Evolutionary conservation across 2,329 filamentous ascomycete species (phyloP).

Genomic region (Diaporthe batatas): DNA sequence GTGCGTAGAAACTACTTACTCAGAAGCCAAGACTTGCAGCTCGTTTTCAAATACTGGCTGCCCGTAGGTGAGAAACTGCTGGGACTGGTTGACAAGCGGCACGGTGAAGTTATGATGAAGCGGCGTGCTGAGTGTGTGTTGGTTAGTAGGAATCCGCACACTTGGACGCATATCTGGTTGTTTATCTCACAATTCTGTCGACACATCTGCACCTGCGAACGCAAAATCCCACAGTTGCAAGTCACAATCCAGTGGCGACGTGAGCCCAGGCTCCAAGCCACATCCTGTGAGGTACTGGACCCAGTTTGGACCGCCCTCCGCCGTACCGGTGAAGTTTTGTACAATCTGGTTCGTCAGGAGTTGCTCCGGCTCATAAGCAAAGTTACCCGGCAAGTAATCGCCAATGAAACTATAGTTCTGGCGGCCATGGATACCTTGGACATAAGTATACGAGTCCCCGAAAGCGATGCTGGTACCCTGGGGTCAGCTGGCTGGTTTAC

Average conservation of each 20-base stretch:
- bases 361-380: slow-evolving; percentile 57
- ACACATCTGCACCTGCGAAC: slow-evolving; percentile 66
- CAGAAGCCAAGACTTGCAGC: slow-evolving; percentile 49
- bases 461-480: slow-evolving; percentile 56
- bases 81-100: slow-evolving; percentile 63
- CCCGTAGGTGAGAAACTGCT: slow-evolving; percentile 61
- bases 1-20: slow-evolving; percentile 32
- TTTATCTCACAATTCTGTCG: slow-evolving; percentile 48
- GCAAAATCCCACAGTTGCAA: slow-evolving; percentile 69
- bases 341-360: slow-evolving; percentile 63
- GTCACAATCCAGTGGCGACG: slow-evolving; percentile 57
- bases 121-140: slow-evolving; percentile 53
- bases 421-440: slow-evolving; percentile 65
- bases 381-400: slow-evolving; percentile 58
- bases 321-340: slow-evolving; percentile 61
- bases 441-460: slow-evolving; percentile 65
- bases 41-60: slow-evolving; percentile 53
- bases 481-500: not conserved
- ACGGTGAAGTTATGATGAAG: slow-evolving; percentile 66
- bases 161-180: slow-evolving; percentile 46
- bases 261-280: slow-evolving; percentile 58
- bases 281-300: slow-evolving; percentile 66
- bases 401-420: slow-evolving; percentile 68
- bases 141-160: slow-evolving; percentile 32
- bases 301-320: slow-evolving; percentile 68